These are phyloP conservation scores for Fistulinella prunicolor DNA, from an alignment of 768 basidiomycete species.

Conservation along the genomic window DNA sequence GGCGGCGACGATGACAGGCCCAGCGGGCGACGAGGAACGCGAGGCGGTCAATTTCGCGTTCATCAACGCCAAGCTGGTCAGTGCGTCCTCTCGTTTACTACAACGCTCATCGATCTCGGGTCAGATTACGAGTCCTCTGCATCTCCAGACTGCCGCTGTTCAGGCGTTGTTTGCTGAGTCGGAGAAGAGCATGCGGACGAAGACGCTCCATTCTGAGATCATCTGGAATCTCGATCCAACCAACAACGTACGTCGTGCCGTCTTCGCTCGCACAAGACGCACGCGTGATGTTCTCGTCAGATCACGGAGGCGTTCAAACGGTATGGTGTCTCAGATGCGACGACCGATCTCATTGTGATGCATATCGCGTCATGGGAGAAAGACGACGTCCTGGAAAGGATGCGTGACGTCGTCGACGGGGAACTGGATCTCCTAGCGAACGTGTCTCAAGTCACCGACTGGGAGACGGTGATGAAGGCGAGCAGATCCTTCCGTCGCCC, in stretches of 20 bases:
- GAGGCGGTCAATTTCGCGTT: slow-evolving; percentile 88
- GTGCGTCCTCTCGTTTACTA: slow-evolving; percentile 29
- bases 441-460: slow-evolving; percentile 58
- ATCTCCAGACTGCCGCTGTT: slow-evolving; percentile 80
- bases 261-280: background rate
- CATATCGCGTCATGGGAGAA: slow-evolving; percentile 48
- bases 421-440: slow-evolving; percentile 45
- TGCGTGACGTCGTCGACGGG: slow-evolving; percentile 61
- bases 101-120: slow-evolving; percentile 1
- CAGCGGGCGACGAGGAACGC: slow-evolving; percentile 63
- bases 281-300: slow-evolving; percentile 35
- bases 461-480: slow-evolving; percentile 74
- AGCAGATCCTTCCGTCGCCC: slow-evolving; percentile 9
- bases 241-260: slow-evolving; percentile 65
- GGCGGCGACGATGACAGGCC: slow-evolving; percentile 60
- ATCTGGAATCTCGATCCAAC: slow-evolving; percentile 85
- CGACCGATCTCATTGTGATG: slow-evolving; percentile 67
- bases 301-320: slow-evolving; percentile 86
- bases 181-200: slow-evolving; percentile 64
- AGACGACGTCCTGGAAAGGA: slow-evolving; percentile 45
- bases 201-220: slow-evolving; percentile 88
- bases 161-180: slow-evolving; percentile 73
- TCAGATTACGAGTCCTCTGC: slow-evolving; percentile 81
- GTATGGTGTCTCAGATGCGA: slow-evolving; percentile 75
- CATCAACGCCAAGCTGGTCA: slow-evolving; percentile 78